These are phyloP conservation scores for Chlorella sp. DNA, from an alignment of 139 green algal species.

Conservation along the genomic window DNA sequence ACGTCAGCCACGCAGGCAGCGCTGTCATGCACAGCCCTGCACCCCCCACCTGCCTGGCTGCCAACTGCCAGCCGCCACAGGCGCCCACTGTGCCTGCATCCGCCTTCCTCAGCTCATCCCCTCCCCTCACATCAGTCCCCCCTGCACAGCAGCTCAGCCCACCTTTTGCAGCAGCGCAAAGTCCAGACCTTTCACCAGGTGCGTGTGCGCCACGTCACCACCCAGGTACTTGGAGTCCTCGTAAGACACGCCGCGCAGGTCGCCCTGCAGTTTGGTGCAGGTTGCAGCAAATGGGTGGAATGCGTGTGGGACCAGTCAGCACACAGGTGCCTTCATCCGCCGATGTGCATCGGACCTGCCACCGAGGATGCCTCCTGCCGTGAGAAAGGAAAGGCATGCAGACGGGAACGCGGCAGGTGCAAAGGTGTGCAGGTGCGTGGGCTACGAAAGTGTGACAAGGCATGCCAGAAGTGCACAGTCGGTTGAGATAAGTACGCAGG, in stretches of 20 bases:
- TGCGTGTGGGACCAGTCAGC: not conserved
- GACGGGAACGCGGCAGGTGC: too few species aligned
- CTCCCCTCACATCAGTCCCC: not conserved
- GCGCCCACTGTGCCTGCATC: too few species aligned
- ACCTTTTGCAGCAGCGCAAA: conserved; percentile 93
- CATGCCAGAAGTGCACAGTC: too few species aligned
- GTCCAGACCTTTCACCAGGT: conserved; percentile 95
- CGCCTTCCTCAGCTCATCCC: too few species aligned
- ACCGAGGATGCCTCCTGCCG: too few species aligned
- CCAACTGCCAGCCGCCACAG: not conserved
- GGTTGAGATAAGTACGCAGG: too few species aligned
- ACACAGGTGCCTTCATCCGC: too few species aligned
- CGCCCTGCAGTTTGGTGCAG: conserved; percentile 4
- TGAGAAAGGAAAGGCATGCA: too few species aligned
- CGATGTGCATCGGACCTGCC: too few species aligned
- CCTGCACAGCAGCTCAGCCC: not conserved
- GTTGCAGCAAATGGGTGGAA: not conserved
- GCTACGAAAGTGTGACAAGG: too few species aligned
- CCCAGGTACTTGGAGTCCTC: conserved; percentile 92
- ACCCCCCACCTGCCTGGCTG: not conserved
- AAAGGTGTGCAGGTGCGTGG: too few species aligned
- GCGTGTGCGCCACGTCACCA: conserved; percentile 93
- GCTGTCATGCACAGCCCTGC: not conserved
- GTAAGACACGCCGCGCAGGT: conserved; percentile 53
- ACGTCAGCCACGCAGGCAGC: too few species aligned